Evolutionary conservation across 257 asterid genomes (phyloP).

Genomic region (Przewalskia tangutica): DNA sequence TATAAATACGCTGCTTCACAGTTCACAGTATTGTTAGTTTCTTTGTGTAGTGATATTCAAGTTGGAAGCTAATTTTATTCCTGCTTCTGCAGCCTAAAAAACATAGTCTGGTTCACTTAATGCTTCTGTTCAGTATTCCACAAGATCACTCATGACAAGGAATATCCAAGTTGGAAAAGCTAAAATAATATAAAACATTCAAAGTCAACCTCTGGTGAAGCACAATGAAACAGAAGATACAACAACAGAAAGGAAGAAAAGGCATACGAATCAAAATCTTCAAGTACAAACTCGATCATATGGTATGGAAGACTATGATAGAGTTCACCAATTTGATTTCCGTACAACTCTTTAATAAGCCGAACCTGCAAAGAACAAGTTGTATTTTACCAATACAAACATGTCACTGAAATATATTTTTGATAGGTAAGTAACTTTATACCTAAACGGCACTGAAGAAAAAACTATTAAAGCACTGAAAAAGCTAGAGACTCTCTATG

Average conservation of each 20-base stretch:
- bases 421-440: not conserved
- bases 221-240: conserved; percentile 4
- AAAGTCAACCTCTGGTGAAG: not conserved
- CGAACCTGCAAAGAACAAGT: conserved; percentile 62
- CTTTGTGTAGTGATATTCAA: not conserved
- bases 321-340: conserved; percentile 84
- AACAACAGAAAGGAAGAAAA: conserved; percentile 6
- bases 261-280: conserved; percentile 74
- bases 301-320: conserved; percentile 90
- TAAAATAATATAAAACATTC: not conserved
- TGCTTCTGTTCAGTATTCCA: not conserved
- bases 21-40: not conserved
- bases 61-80: not conserved
- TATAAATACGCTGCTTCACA: not conserved
- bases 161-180: not conserved
- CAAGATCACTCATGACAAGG: not conserved
- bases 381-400: conserved; percentile 5
- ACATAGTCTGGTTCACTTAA: not conserved
- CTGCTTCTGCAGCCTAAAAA: not conserved
- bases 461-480: not conserved
- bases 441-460: not conserved
- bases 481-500: not conserved
- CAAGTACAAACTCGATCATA: conserved; percentile 67
- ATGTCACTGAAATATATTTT: not conserved
- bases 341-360: conserved; percentile 85